phyloP scores from a whole-genome alignment of 768 basidiomycete genomes.

The Panaeolus papilionaceus region DNA sequence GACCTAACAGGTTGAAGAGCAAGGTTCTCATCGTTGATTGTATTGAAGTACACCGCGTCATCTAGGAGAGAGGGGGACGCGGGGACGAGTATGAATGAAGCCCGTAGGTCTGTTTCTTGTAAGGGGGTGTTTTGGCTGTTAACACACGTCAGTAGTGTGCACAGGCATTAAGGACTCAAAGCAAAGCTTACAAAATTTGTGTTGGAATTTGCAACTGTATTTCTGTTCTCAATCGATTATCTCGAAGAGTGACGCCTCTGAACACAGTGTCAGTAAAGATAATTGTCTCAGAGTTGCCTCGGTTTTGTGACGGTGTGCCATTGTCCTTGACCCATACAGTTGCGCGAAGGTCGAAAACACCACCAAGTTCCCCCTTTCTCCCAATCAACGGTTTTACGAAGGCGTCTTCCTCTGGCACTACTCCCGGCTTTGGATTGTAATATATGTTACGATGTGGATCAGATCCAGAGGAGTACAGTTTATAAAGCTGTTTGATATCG shows the following conservation, averaged over 20 bases:
- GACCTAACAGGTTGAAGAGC: slow-evolving; percentile 31
- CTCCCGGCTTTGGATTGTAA: background rate
- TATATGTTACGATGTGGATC: background rate
- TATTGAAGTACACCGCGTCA: slow-evolving; percentile 35
- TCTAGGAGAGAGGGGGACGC: slow-evolving; percentile 36
- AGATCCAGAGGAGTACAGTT: background rate
- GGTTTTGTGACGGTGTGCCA: background rate
- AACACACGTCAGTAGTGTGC: background rate
- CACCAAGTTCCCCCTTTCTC: background rate
- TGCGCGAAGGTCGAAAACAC: background rate
- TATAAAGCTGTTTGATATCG: background rate
- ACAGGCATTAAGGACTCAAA: no score
- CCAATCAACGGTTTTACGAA: background rate
- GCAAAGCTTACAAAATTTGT: slow-evolving; percentile 36
- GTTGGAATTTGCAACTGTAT: slow-evolving; percentile 37
- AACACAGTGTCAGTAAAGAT: slow-evolving; percentile 32
- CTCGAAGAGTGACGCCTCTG: slow-evolving; percentile 31
- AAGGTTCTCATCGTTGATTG: slow-evolving; percentile 35
- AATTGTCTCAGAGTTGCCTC: background rate
- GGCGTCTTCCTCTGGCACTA: background rate
- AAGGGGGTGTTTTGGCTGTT: slow-evolving; percentile 31
- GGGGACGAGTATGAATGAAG: slow-evolving; percentile 41
- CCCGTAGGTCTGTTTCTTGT: slow-evolving; percentile 40
- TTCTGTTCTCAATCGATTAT: slow-evolving; percentile 31
- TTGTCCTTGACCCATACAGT: background rate